Evolutionary conservation across 495 filamentous ascomycete species (phyloP), one percentile per base, ranked within the genome.

Genomic region (Aspergillus asperescens): DNA sequence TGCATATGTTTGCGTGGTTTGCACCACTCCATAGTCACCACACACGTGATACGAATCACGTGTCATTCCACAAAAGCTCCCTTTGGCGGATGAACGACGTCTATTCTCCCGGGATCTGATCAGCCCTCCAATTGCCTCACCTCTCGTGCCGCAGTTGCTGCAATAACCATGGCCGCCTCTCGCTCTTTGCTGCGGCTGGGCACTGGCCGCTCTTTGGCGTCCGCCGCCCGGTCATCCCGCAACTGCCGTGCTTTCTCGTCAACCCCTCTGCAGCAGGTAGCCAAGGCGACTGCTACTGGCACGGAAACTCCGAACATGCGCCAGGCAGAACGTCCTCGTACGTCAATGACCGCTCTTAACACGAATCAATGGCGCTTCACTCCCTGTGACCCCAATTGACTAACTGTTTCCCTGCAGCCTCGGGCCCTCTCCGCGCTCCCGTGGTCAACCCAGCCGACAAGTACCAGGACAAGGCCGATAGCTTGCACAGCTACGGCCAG

Each of bases 401-500:
- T 60, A 44, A 64, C 56, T 53, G 39, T 39, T 45, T 35, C 29
- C n/a, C n/a, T n/a, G n/a, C 41, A 84, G 82, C 79, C 48, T 56
- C 70, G 54, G 83, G 81, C 40, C 76, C 82, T 62, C 81, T 92
- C 55, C 79, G 86, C 49, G 87, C 79, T 20, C 88, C 92, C 43
- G 71, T 93, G 54, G 81, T 96, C 59, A 97, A 97, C 74, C 92
- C 91, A 16, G 78, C 86, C 66, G 91, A 96, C 78, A 95, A 93
- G 69, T 93, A 91, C 72, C 70, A 84, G 66, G 83, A 84, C 59
- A 88, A 92, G 74, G 80, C 87, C 61, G 85, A 93, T 55, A 73
- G 81, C 62, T 77, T 97, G 57, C 93, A 97, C 77, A 84, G 78
- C 58, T 99, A 99, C 65, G 94, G 94, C 57, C 83, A 93, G 65